Percentiles rank a stretch among this genome's conserved stretches.
These are phyloP conservation scores for Cicer yamashitae DNA, from an alignment of 306 rosid species.

Conservation along the genomic window DNA sequence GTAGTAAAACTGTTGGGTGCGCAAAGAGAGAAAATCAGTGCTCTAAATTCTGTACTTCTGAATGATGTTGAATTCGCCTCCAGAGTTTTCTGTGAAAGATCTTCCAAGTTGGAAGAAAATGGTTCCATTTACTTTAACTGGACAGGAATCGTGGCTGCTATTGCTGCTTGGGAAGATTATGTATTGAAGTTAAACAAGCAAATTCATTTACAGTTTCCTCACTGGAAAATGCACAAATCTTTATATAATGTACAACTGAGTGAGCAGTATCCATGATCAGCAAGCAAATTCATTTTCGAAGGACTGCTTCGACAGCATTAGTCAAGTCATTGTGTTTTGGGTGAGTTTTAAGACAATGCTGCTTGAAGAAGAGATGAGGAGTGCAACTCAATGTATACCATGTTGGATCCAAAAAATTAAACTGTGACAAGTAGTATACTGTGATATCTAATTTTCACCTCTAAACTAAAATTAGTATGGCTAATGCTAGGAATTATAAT, in stretches of 20 bases:
- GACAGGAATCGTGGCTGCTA: conserved; percentile 56
- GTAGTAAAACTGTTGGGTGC: conserved; percentile 51
- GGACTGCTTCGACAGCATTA: no score
- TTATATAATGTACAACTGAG: conserved; percentile 57
- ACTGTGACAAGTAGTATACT: no score
- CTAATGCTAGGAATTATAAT: no score
- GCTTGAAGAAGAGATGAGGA: no score
- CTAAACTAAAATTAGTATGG: no score
- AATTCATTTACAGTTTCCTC: conserved; percentile 55
- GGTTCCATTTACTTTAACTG: conserved; percentile 49
- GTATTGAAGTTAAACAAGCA: conserved; percentile 49
- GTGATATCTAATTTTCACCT: no score
- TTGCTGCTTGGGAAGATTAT: conserved; percentile 65
- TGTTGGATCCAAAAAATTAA: no score
- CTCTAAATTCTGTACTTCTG: conserved; percentile 53
- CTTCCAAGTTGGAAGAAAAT: conserved; percentile 36
- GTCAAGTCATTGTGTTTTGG: no score
- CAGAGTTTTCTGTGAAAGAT: conserved; percentile 45
- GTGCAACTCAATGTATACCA: no score
- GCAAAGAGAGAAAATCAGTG: conserved; percentile 48
- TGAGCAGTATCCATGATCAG: not conserved
- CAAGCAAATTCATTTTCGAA: no score
- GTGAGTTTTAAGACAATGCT: no score
- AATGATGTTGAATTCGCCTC: conserved; percentile 57
- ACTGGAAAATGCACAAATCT: conserved; percentile 71